Conservation (phyloP, 2,329 filamentous ascomycete species). For the Truncatella angustata region DNA sequence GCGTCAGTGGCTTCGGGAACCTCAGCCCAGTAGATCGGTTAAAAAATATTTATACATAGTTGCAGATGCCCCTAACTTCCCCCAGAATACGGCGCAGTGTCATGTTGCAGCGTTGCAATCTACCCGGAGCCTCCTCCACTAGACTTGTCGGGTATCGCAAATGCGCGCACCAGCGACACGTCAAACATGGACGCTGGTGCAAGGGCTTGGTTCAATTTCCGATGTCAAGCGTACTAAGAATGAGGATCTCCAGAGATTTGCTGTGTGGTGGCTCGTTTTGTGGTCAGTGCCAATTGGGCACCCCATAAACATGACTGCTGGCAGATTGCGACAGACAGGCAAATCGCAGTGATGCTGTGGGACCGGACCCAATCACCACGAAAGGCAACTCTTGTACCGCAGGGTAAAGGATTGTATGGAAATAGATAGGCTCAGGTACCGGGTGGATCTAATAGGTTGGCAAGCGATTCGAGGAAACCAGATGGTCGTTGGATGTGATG, state of each 20-base stretch:
- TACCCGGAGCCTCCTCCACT: neutral
- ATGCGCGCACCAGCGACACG: neutral
- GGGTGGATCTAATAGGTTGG: neutral
- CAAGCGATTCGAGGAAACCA: neutral
- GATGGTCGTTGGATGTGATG: neutral
- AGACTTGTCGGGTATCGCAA: neutral
- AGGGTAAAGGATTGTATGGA: neutral
- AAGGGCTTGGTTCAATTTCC: conserved; percentile 12
- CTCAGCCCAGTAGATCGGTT: neutral
- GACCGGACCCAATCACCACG: neutral
- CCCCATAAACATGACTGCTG: neutral
- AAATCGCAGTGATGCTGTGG: conserved; percentile 2
- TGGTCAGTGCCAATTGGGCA: neutral
- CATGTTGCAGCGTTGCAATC: neutral
- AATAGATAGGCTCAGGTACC: conserved; percentile 2
- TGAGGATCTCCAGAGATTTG: conserved; percentile 9
- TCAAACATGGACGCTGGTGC: neutral
- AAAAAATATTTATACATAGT: neutral
- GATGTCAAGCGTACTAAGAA: conserved; percentile 6
- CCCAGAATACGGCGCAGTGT: conserved; percentile 5
- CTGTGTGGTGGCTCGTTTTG: neutral
- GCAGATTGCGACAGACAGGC: conserved; percentile 7
- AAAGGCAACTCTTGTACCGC: neutral
- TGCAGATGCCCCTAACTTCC: conserved; percentile 2
- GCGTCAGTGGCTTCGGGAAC: neutral